Evolutionary conservation across 495 filamentous ascomycete genomes (phyloP).

Genomic region (Penicillium longicatenatum): DNA sequence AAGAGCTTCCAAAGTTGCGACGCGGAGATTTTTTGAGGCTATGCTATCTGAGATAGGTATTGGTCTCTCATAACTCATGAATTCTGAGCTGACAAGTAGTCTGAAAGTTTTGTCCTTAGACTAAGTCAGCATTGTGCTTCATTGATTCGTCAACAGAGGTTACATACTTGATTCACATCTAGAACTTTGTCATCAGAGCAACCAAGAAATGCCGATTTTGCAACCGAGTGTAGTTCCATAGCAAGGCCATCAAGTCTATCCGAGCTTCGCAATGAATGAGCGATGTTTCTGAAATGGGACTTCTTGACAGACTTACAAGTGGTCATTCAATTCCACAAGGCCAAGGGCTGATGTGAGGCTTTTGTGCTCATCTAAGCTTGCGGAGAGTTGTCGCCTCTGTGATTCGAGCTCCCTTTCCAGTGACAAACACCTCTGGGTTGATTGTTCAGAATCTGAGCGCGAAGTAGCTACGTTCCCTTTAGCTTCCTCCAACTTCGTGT

Average conservation of each 20-base stretch:
- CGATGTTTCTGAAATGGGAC: not conserved
- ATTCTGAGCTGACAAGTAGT: not conserved
- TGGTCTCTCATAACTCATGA: not conserved
- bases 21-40: not conserved
- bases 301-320: not conserved
- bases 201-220: too few species aligned
- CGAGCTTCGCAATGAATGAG: too few species aligned
- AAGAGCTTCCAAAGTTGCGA: constrained; percentile 1
- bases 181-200: too few species aligned
- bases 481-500: not conserved
- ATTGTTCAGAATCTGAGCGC: not conserved
- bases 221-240: too few species aligned
- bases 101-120: not conserved
- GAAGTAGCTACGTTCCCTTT: not conserved
- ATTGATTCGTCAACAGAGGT: too few species aligned
- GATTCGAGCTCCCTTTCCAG: not conserved
- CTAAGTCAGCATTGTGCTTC: not conserved
- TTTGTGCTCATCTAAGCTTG: not conserved
- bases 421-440: not conserved
- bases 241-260: too few species aligned
- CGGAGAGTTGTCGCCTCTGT: not conserved
- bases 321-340: not conserved
- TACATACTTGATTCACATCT: too few species aligned
- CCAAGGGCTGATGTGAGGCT: not conserved
- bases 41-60: constrained; percentile 1